Evolutionary conservation across 2,329 filamentous ascomycete species (phyloP).

Genomic region (Xylariaceae sp.): DNA sequence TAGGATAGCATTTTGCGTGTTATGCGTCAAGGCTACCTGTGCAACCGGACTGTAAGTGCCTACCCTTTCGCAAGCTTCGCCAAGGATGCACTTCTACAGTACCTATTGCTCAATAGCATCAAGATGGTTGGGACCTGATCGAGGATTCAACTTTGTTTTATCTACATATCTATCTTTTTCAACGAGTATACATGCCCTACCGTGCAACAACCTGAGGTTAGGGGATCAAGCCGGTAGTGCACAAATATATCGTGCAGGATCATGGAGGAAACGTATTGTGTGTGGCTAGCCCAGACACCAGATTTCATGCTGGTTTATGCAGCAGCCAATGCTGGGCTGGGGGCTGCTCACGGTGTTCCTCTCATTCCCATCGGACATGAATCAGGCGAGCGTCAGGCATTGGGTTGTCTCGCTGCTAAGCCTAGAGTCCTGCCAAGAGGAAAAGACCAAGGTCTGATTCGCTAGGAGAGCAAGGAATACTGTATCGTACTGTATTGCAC

Average conservation of each 20-base stretch:
- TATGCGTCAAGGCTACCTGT: conserved; percentile 19
- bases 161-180: too few species aligned
- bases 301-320: conserved; percentile 34
- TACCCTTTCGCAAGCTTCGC: conserved; percentile 8
- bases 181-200: too few species aligned
- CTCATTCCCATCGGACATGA: conserved; percentile 33
- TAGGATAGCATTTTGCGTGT: conserved; percentile 1
- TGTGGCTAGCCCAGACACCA: conserved; percentile 19
- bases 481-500: conserved; percentile 33
- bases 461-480: conserved; percentile 9
- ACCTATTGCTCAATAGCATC: too few species aligned
- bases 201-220: too few species aligned
- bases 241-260: conserved; percentile 27
- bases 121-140: too few species aligned
- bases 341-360: conserved; percentile 22
- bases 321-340: conserved; percentile 29
- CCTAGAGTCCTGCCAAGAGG: too few species aligned
- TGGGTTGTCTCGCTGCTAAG: conserved; percentile 36
- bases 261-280: conserved; percentile 25
- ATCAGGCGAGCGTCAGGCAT: conserved; percentile 35
- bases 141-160: background rate
- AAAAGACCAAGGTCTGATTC: conserved; percentile 28
- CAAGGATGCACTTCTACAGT: too few species aligned
- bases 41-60: conserved; percentile 1
- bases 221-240: conserved; percentile 4